Percentiles rank a stretch among this genome's conserved stretches.
These are phyloP conservation scores for Bidens hawaiensis DNA, from an alignment of 140 eudicot genomes.

Conservation along the genomic window DNA sequence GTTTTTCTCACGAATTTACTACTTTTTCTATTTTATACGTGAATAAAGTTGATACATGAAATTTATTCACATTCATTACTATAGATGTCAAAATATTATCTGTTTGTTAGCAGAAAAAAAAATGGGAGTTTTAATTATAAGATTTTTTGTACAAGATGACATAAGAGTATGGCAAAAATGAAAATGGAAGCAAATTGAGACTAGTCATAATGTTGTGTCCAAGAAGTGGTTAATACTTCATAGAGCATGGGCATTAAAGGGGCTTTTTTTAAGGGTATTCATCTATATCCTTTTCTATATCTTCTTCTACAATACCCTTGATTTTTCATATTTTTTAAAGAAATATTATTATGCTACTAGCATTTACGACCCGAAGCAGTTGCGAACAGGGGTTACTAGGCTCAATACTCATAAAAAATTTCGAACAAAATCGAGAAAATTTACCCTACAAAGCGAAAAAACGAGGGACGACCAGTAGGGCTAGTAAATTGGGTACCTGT, in stretches of 20 bases:
- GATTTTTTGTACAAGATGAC: neutral
- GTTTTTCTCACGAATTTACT: too few species aligned
- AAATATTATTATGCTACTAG: too few species aligned
- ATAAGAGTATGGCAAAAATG: neutral
- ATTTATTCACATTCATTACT: neutral
- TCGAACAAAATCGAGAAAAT: too few species aligned
- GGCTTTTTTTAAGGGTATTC: constrained; percentile 5
- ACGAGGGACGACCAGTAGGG: too few species aligned
- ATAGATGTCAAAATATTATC: neutral
- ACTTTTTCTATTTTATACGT: too few species aligned
- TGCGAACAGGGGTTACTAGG: too few species aligned
- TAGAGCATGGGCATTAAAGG: constrained; percentile 27
- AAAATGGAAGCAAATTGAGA: constrained; percentile 4
- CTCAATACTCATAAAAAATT: too few species aligned
- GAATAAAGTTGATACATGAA: neutral
- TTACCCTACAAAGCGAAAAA: too few species aligned
- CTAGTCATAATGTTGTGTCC: constrained; percentile 25
- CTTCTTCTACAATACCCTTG: neutral
- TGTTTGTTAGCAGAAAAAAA: neutral
- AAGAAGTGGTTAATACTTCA: constrained; percentile 23
- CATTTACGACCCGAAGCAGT: too few species aligned
- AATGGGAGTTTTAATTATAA: neutral
- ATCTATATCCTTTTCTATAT: neutral
- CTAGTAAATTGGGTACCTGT: too few species aligned
- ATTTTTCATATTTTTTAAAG: neutral